Conservation (phyloP, 1,139 yeast species). For the Yamadazyma kanchanaburiensis region DNA sequence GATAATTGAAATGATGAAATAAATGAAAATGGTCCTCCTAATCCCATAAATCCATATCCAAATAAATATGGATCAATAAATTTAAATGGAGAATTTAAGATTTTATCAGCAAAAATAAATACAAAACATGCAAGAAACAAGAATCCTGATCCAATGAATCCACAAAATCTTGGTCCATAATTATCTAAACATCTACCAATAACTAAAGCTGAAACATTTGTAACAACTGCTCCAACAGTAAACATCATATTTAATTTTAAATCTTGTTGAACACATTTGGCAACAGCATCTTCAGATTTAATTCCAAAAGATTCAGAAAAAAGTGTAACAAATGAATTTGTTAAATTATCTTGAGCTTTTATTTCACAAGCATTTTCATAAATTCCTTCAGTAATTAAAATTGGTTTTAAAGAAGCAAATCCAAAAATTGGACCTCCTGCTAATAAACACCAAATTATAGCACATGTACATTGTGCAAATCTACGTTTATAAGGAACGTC, state of each 20-base stretch:
- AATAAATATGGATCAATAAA: slow-evolving; percentile 36
- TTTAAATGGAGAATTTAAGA: slow-evolving; percentile 12
- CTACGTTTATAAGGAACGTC: slow-evolving; percentile 18
- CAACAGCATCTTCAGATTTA: slow-evolving; percentile 13
- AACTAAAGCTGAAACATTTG: slow-evolving; percentile 41
- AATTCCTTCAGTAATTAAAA: slow-evolving; percentile 36
- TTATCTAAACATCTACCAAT: slow-evolving; percentile 40
- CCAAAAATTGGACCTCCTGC: slow-evolving; percentile 49
- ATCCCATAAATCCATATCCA: slow-evolving; percentile 40
- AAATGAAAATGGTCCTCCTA: slow-evolving; percentile 47
- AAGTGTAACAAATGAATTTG: slow-evolving; percentile 8
- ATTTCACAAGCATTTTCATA: slow-evolving; percentile 36
- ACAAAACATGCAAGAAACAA: slow-evolving; percentile 34
- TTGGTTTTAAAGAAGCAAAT: slow-evolving; percentile 47
- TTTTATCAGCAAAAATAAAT: slow-evolving; percentile 30
- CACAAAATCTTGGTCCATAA: slow-evolving; percentile 43
- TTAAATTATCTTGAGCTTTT: slow-evolving; percentile 11
- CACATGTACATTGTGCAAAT: slow-evolving; percentile 29
- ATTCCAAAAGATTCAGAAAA: slow-evolving; percentile 4
- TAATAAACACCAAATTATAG: slow-evolving; percentile 41
- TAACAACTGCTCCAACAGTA: slow-evolving; percentile 43
- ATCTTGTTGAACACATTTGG: slow-evolving; percentile 41
- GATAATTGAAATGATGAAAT: slow-evolving; percentile 46
- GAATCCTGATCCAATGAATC: slow-evolving; percentile 38
- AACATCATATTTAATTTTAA: slow-evolving; percentile 45